Conservation (phyloP, 208 protist species). For the Wallacemonas sp. region DNA sequence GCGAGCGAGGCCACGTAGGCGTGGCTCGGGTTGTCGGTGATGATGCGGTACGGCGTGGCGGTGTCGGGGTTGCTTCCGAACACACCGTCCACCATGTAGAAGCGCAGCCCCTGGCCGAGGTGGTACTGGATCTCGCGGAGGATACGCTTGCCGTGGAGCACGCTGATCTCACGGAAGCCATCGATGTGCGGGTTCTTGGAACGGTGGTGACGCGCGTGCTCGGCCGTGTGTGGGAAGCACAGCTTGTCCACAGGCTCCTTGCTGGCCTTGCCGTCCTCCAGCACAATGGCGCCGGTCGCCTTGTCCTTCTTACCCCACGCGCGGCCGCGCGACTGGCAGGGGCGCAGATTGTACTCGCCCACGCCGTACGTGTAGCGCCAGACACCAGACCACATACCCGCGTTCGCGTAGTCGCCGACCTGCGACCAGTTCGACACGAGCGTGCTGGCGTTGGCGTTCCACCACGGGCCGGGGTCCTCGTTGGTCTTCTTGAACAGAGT, state of each 20-base stretch:
- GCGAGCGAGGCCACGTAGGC: slow-evolving; percentile 85
- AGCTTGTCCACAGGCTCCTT: slow-evolving; percentile 39
- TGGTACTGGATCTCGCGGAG: slow-evolving; percentile 89
- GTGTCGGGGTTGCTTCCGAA: slow-evolving; percentile 77
- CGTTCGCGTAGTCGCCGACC: slow-evolving; percentile 88
- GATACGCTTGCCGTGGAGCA: slow-evolving; percentile 84
- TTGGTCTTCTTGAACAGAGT: slow-evolving; percentile 87
- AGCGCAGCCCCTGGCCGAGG: slow-evolving; percentile 86
- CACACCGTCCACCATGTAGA: slow-evolving; percentile 87
- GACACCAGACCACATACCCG: slow-evolving; percentile 88
- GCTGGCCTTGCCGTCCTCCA: slow-evolving; percentile 45
- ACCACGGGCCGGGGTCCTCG: slow-evolving; percentile 88
- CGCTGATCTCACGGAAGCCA: slow-evolving; percentile 58
- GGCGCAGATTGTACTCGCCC: slow-evolving; percentile 88
- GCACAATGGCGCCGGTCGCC: slow-evolving; percentile 55
- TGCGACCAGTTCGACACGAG: slow-evolving; percentile 85
- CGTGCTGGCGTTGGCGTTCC: slow-evolving; percentile 88
- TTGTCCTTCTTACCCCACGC: slow-evolving; percentile 70
- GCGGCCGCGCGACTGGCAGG: slow-evolving; percentile 66
- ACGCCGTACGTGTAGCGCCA: slow-evolving; percentile 90
- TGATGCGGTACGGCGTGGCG: slow-evolving; percentile 85
- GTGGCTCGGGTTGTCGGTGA: slow-evolving; percentile 89
- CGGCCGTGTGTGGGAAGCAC: slow-evolving; percentile 82
- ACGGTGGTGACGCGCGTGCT: slow-evolving; percentile 82
- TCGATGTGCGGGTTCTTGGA: slow-evolving; percentile 64